Conservation (phyloP, 1,284 basidiomycete genomes). For the Trametes pubescens region DNA sequence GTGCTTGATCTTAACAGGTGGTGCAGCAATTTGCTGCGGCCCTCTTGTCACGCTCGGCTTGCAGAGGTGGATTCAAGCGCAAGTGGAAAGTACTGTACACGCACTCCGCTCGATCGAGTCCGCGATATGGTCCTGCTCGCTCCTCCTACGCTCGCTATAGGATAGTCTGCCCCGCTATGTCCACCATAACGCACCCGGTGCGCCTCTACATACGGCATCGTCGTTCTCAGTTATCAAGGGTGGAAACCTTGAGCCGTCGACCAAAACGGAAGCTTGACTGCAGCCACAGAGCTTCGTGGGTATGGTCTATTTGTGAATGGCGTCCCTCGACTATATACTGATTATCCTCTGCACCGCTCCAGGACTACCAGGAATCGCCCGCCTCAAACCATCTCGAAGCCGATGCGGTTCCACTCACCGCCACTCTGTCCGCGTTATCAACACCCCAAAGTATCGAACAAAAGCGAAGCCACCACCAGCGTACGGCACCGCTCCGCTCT, state of each 20-base stretch:
- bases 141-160: constrained; percentile 3
- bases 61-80: background rate
- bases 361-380: background rate
- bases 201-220: background rate
- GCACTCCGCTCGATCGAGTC: background rate
- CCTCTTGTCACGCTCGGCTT: background rate
- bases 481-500: constrained; percentile 1
- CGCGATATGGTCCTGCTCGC: background rate
- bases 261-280: constrained; percentile 2
- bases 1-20: background rate
- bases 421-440: background rate
- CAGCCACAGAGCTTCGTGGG: background rate
- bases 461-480: constrained; percentile 4
- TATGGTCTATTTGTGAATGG: background rate
- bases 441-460: background rate
- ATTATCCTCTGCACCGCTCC: background rate
- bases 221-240: background rate
- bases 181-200: background rate
- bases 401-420: background rate
- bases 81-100: background rate
- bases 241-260: constrained; percentile 1
- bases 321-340: background rate
- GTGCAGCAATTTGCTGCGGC: no score
- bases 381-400: background rate
- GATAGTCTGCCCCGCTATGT: constrained; percentile 5